A percentile compares a stretch with the other conserved stretches of the same genome.
These are phyloP conservation scores for Spirogloea muscicola DNA, from an alignment of 139 green algal genomes.

Conservation along the genomic window DNA sequence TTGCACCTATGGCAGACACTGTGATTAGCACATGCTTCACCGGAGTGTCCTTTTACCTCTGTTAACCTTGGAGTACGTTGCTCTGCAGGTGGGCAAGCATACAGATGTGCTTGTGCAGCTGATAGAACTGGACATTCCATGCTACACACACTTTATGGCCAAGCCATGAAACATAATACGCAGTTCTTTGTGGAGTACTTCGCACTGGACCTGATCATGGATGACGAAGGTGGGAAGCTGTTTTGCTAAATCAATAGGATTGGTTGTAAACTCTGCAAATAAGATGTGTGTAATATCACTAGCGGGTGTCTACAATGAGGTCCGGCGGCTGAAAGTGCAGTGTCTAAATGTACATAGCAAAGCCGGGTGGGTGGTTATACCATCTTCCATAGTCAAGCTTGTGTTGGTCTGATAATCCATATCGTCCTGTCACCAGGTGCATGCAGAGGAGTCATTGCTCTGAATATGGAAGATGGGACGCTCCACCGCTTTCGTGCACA, in stretches of 20 bases:
- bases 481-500: conserved; percentile 89
- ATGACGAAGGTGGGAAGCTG: conserved; percentile 55
- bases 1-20: no score
- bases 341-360: not conserved
- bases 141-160: conserved; percentile 96
- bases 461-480: conserved; percentile 98
- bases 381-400: no score
- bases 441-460: conserved; percentile 64
- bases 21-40: no score
- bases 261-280: no score
- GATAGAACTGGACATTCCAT: conserved; percentile 98
- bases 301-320: no score
- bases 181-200: conserved; percentile 99
- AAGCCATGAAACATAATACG: conserved; percentile 92
- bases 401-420: no score
- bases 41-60: no score
- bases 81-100: conserved; percentile 73
- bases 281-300: no score
- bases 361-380: not conserved
- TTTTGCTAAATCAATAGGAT: no score
- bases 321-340: not conserved
- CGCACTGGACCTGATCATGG: conserved; percentile 97
- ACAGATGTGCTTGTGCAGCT: conserved; percentile 81
- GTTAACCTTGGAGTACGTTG: no score
- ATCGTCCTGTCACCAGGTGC: conserved; percentile 40